Evolutionary conservation across 2,329 filamentous ascomycete species (phyloP), one percentile per base, ranked within the genome.

Genomic region (Paecilomyces variotii): DNA sequence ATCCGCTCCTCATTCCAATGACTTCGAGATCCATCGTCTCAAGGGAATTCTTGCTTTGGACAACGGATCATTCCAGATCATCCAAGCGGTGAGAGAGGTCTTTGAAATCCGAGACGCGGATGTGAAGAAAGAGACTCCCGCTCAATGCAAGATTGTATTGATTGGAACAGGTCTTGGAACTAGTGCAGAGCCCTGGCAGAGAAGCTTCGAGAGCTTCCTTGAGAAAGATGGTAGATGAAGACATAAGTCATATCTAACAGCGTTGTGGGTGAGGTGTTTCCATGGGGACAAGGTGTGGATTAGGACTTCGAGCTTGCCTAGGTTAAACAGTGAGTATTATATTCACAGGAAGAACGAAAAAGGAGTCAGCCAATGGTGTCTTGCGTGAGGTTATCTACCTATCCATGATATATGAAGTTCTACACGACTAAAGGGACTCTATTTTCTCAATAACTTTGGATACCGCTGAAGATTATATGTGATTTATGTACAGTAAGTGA

Each of bases 81-180:
- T 97, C 6, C 94, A 99, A 72, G 94, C 92, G 1, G 94, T 99
- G 0, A 80, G 93, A 56, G 93, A 97, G 66, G 83, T 97, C 14
- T 99, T 97, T 72, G 94, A 99, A 68, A 88, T 97, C 26, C 84
- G 90, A 26, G 91, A 96, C 64, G 65, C 68, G 12, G 66, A 70
- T n/a, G 59, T 62, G 12, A 59, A 60, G 7, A 63, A 65, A 24
- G 68, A 70, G 14, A 59, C 58, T 24, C 57, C 60, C 14, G 61
- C 61, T 50, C 66, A 70, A 34, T 76, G 73, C 58, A 80, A 78
- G 65, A 70, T 80, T 61, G 77, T 80, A 11, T 65, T 80, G 28
- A 80, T 80, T 62, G 78, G 78, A 14, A 62, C 75, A 56, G 75
- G 77, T 3, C 63, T 80, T 39, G 74, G 74, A 54, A 56, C 59